Evolutionary conservation across 1,139 yeast species (phyloP).

Genomic region (Nakaseomyces nivariensis): DNA sequence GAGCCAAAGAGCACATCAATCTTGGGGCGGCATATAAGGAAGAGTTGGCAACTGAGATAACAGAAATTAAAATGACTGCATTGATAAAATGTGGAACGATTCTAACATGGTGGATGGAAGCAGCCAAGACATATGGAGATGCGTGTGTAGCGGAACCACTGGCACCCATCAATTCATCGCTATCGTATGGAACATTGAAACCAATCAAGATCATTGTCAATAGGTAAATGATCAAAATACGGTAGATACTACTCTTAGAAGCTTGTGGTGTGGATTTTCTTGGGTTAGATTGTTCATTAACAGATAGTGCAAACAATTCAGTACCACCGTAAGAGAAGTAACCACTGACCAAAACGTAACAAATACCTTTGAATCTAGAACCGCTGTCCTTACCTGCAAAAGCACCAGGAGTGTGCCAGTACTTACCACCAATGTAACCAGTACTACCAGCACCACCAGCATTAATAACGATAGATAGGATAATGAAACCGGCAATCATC

Average conservation of each 20-base stretch:
- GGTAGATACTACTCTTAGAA: constrained; percentile 54
- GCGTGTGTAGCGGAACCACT: constrained; percentile 35
- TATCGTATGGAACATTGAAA: constrained; percentile 50
- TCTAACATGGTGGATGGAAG: constrained; percentile 49
- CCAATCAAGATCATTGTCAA: constrained; percentile 52
- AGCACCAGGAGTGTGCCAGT: constrained; percentile 56
- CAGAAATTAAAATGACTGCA: constrained; percentile 40
- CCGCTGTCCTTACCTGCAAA: constrained; percentile 14
- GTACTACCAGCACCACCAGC: constrained; percentile 56
- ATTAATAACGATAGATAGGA: constrained; percentile 46
- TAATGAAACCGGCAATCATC: constrained; percentile 53
- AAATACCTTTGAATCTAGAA: constrained; percentile 56
- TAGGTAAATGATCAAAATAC: constrained; percentile 52
- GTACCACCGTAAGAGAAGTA: constrained; percentile 81
- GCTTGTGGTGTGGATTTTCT: constrained; percentile 61
- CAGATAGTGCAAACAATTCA: constrained; percentile 72
- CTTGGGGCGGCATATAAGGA: constrained; percentile 53
- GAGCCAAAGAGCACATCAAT: constrained; percentile 49
- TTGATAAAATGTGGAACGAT: constrained; percentile 46
- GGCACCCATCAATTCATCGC: constrained; percentile 38
- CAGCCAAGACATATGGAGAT: constrained; percentile 67
- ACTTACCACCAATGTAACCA: constrained; percentile 49
- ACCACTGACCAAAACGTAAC: constrained; percentile 68
- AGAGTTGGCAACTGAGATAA: constrained; percentile 40
- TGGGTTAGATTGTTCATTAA: constrained; percentile 78